A percentile compares a stretch with the other conserved stretches of the same genome.
Conservation (phyloP, 2,329 filamentous ascomycete genomes). For the Aspergillus flavus region DNA sequence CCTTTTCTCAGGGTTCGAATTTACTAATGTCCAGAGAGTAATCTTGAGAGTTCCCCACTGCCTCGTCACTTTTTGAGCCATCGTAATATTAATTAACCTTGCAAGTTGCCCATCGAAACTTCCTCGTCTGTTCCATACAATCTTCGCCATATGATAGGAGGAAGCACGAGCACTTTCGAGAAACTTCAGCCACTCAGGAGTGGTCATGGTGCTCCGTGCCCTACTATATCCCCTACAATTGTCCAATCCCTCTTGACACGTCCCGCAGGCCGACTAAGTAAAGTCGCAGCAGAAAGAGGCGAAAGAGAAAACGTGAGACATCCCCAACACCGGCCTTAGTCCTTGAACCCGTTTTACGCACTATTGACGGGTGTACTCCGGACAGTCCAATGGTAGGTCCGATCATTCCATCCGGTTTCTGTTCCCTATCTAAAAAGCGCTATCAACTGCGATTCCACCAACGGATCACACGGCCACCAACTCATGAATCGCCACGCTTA, state of each 20-base stretch:
- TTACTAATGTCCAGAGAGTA: not conserved
- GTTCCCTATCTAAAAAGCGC: not conserved
- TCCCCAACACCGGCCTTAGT: not conserved
- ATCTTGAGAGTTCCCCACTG: not conserved
- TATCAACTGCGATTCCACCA: not conserved
- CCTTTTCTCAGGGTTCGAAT: conserved; percentile 7
- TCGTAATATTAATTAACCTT: conserved; percentile 3
- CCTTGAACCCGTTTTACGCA: not conserved
- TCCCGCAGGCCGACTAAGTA: not conserved
- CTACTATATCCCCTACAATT: not conserved
- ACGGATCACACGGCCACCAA: not conserved
- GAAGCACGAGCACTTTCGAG: not conserved
- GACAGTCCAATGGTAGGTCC: not conserved
- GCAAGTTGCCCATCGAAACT: not conserved
- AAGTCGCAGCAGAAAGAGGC: not conserved
- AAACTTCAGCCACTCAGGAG: conserved; percentile 2
- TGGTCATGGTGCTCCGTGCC: not conserved
- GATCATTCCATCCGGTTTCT: not conserved
- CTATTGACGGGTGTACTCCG: not conserved
- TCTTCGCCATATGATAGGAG: not conserved
- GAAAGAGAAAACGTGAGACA: not conserved
- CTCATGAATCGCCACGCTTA: not conserved
- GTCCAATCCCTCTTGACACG: not conserved
- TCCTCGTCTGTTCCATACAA: not conserved
- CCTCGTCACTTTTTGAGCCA: conserved; percentile 1